Evolutionary conservation across 148 eudicot genomes (phyloP).

Genomic region (Arctostaphylos glauca): DNA sequence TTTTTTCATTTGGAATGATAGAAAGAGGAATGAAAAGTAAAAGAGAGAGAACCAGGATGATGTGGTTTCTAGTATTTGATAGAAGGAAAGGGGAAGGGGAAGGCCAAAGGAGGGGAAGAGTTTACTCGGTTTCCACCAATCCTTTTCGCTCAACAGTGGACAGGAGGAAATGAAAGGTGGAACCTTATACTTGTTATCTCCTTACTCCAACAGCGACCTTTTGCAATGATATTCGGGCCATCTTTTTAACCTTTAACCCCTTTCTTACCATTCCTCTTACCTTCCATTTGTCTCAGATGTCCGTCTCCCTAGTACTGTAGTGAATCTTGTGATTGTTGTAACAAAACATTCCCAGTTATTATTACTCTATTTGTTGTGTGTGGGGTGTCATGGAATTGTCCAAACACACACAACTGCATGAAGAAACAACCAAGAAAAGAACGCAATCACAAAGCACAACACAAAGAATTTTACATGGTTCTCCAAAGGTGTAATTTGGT

Average conservation of each 20-base stretch:
- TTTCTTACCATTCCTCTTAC: conserved; percentile 5
- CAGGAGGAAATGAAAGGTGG: not conserved
- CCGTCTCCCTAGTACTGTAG: not conserved
- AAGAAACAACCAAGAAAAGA: too few species aligned
- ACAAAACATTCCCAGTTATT: too few species aligned
- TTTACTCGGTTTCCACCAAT: not conserved
- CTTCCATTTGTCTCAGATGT: not conserved
- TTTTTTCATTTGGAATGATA: not conserved
- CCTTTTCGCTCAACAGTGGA: not conserved
- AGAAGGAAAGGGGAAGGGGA: not conserved
- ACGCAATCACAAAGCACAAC: too few species aligned
- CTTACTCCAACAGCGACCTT: conserved; percentile 3
- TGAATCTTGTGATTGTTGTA: not conserved
- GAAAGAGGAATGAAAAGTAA: not conserved
- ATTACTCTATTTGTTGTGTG: too few species aligned
- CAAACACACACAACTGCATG: too few species aligned
- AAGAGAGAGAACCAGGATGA: not conserved
- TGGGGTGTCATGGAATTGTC: not conserved
- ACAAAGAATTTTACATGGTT: too few species aligned
- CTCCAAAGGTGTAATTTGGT: too few species aligned
- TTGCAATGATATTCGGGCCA: not conserved
- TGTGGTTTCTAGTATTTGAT: not conserved
- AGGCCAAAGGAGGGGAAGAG: not conserved
- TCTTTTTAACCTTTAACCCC: not conserved
- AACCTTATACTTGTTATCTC: not conserved